These are phyloP conservation scores for Boletus albobrunnescens DNA, from an alignment of 1,284 basidiomycete species.

Conservation along the genomic window DNA sequence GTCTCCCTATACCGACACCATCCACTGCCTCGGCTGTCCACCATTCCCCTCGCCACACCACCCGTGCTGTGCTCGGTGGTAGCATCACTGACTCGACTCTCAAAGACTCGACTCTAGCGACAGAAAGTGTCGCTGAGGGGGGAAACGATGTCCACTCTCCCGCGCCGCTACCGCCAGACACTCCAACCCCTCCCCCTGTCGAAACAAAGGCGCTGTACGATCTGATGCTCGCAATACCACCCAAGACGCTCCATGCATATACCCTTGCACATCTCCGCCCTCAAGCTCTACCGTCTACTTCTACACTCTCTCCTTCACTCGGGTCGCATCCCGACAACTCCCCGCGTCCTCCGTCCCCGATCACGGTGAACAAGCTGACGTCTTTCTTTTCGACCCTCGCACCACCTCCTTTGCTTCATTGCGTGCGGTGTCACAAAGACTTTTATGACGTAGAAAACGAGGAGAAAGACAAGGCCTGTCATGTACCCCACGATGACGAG, in stretches of 20 bases:
- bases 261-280: constrained; percentile 47
- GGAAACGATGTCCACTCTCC: constrained; percentile 2
- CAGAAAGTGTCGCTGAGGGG: constrained; percentile 11
- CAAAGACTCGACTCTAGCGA: constrained; percentile 12
- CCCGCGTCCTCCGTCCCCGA: constrained; percentile 28
- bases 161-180: constrained; percentile 19
- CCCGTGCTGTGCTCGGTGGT: constrained; percentile 20
- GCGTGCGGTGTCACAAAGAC: constrained; percentile 65
- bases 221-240: constrained; percentile 56
- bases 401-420: constrained; percentile 65
- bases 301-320: constrained; percentile 4
- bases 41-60: constrained; percentile 29
- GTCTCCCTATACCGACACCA: constrained; percentile 52
- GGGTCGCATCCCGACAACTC: constrained; percentile 1
- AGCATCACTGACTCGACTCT: constrained; percentile 20
- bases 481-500: constrained; percentile 54
- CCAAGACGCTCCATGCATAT: constrained; percentile 63
- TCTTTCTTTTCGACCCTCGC: constrained; percentile 55
- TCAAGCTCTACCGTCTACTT: constrained; percentile 13
- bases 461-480: constrained; percentile 44
- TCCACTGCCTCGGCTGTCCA: constrained; percentile 37
- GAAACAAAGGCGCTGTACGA: constrained; percentile 40
- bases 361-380: constrained; percentile 41
- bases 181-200: constrained; percentile 24
- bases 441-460: constrained; percentile 57